Base-by-base conservation (phyloP, 768 basidiomycete genomes). In the Fibroporia radiculosa region DNA sequence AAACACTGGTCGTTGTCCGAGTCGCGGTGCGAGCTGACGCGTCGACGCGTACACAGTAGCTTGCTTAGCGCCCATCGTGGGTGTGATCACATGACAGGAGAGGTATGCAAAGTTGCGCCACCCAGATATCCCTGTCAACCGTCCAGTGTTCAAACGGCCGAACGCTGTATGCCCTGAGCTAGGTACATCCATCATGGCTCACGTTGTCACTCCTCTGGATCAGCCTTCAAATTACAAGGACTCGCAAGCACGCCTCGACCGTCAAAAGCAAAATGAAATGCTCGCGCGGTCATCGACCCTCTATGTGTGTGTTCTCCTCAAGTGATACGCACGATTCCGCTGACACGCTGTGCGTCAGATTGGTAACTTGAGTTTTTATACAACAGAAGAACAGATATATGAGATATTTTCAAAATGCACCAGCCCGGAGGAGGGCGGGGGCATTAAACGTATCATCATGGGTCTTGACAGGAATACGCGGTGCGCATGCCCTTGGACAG, bases 181-280 rank as follows among this genome's bases (percentile, higher is more conserved):
- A n/a, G n/a, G n/a, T n/a, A n/a, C 23, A 40, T 8, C 41, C 27
- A 27, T 40, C 38, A 89, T 90, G 92, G 80, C 93, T 33, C 84
- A 93, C 71, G 82, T 95, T 55, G 83, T 95, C 37, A 59, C 74
- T 23, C 65, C 84, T 26, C 74, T 97, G 54, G 95, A 97, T 68
- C 86, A 91, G 63, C 93, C 93, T 36, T 96, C 93, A 4, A 91
- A 92, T 63, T 99, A 99, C 69, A 91, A 93, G 62, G 95, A 99
- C 66, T 93, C 89, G 12, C 87, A 93, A 65, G 71, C 74, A 29
- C 78, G 84, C 44, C 67, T 92, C 42, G 85, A 96, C 68, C 74
- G 86, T 50, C 73, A 78, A 53, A 82, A 65, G 52, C 91, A 93
- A 60, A 76, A 82, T 54, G 84, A 91, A 6, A 61, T 89, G n/a